Percentiles rank a stretch among this genome's conserved stretches.
Conservation (phyloP, 805 yeast genomes). For the Nakazawaea populi region DNA sequence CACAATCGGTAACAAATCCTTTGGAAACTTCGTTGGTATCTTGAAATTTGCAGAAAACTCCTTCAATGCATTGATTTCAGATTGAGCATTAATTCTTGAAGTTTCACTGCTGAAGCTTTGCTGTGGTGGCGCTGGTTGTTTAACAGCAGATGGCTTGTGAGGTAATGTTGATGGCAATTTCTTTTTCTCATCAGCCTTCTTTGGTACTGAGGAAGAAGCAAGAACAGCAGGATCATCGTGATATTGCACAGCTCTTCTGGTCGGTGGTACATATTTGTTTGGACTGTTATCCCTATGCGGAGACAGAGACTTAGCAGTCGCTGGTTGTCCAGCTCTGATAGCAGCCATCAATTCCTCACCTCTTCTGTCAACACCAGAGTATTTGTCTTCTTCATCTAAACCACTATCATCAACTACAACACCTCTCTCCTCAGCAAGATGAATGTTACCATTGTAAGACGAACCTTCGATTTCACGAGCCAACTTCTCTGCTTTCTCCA, state of each 20-base stretch:
- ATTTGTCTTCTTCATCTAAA: constrained; percentile 91
- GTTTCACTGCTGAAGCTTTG: constrained; percentile 26
- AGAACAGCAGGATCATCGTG: constrained; percentile 66
- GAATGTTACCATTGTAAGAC: constrained; percentile 59
- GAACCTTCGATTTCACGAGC: constrained; percentile 81
- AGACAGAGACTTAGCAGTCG: neutral
- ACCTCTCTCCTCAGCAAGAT: constrained; percentile 91
- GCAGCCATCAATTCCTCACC: constrained; percentile 45
- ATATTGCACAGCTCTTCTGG: constrained; percentile 43
- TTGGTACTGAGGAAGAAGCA: constrained; percentile 34
- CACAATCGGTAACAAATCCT: constrained; percentile 62
- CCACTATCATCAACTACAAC: constrained; percentile 72
- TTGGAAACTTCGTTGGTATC: constrained; percentile 43
- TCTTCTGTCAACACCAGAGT: constrained; percentile 82
- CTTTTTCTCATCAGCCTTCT: neutral
- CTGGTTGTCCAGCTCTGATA: constrained; percentile 19
- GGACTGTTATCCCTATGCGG: constrained; percentile 13
- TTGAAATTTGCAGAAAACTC: constrained; percentile 81
- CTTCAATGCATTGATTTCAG: constrained; percentile 62
- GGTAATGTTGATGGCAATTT: constrained; percentile 11
- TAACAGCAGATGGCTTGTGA: constrained; percentile 15
- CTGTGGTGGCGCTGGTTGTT: constrained; percentile 1
- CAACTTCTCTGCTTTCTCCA: constrained; percentile 65
- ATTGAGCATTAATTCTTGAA: constrained; percentile 43
- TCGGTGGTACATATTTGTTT: constrained; percentile 50